Conservation (phyloP, 371 early-diverging fungal genomes). For the Rhizopus arrhizus region DNA sequence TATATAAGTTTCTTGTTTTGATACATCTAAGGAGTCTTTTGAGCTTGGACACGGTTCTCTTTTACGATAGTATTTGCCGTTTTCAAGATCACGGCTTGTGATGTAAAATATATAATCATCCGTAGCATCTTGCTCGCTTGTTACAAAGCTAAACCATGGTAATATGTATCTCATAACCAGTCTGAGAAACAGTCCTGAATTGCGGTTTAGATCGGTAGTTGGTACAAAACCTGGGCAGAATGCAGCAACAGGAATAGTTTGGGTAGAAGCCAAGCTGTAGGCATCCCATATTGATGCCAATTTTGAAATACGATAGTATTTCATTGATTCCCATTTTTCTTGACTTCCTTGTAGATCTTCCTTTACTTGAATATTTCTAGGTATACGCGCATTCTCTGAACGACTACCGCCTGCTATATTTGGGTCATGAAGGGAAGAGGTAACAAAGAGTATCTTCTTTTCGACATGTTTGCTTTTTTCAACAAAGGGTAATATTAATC, state of each 20-base stretch:
- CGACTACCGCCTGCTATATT: slow-evolving; percentile 24
- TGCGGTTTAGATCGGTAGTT: slow-evolving; percentile 36
- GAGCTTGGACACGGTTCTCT: slow-evolving; percentile 24
- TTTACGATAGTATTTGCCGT: slow-evolving; percentile 28
- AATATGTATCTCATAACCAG: slow-evolving; percentile 31
- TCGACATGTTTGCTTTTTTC: slow-evolving; percentile 19
- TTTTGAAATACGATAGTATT: slow-evolving; percentile 47
- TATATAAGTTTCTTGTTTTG: slow-evolving; percentile 32
- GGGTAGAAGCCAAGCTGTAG: slow-evolving; percentile 17
- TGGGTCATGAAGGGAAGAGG: slow-evolving; percentile 41
- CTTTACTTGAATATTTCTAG: slow-evolving; percentile 23
- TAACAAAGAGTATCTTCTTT: slow-evolving; percentile 37
- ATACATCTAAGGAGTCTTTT: slow-evolving; percentile 29
- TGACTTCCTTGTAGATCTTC: slow-evolving; percentile 27
- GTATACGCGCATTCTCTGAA: slow-evolving; percentile 12
- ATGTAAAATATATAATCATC: slow-evolving; percentile 39
- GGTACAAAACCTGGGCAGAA: slow-evolving; percentile 54
- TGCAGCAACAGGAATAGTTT: slow-evolving; percentile 15
- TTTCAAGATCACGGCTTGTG: slow-evolving; percentile 20
- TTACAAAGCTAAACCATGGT: slow-evolving; percentile 29
- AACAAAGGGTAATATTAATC: slow-evolving; percentile 26
- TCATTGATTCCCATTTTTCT: slow-evolving; percentile 32
- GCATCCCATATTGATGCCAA: slow-evolving; percentile 26
- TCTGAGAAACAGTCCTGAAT: slow-evolving; percentile 20
- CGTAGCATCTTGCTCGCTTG: slow-evolving; percentile 31